Evolutionary conservation across 768 basidiomycete species (phyloP), one percentile per base, ranked within the genome.

Genomic region (Guyanaporus albipodus): DNA sequence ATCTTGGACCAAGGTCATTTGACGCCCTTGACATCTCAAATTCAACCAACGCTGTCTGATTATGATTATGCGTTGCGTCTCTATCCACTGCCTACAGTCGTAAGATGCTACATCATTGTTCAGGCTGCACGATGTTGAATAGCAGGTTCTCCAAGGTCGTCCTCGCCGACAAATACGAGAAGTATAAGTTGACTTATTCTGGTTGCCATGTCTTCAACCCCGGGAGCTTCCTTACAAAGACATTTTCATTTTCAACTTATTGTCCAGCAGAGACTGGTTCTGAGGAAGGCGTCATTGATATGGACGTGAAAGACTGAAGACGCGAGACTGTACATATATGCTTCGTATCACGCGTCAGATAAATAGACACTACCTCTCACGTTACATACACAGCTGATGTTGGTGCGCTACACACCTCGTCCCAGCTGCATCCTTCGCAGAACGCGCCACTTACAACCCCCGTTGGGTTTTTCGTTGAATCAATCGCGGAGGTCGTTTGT

Each of bases 121-220:
- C 29, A 33, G 27, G 22, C 17, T 42, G 17, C 21, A 18, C 10
- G 8, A 4, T 19, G 19, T 44, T 65, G 44, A 61, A 38, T 23
- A 14, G 26, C 18, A 26, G 37, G 21, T 4, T 44, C 26, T 32
- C 22, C 15, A 51, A 96, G 93, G 74, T 97, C 17, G 75, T 98
- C 26, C 78, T 99, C 11, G 96, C 96, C 2, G 96, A 99, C 70
- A 93, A 87, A 67, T 96, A 97, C 61, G 94, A 96, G 63, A 81
- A 87, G 38, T 99, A 91, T 65, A 91, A 96, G 58, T 75, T 96
- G 53, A 98, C 94, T 1, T 99, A 99, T 64, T 93, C 94, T 48
- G 92, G 92, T 10, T 98, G 96, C 58, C 96, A 98, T 67, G 96
- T 98, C 22, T 93, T 98, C 75, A 99, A 99, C 64, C 96, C 96